Conservation (phyloP, 345 rosid genomes). For the Populus deltoides region DNA sequence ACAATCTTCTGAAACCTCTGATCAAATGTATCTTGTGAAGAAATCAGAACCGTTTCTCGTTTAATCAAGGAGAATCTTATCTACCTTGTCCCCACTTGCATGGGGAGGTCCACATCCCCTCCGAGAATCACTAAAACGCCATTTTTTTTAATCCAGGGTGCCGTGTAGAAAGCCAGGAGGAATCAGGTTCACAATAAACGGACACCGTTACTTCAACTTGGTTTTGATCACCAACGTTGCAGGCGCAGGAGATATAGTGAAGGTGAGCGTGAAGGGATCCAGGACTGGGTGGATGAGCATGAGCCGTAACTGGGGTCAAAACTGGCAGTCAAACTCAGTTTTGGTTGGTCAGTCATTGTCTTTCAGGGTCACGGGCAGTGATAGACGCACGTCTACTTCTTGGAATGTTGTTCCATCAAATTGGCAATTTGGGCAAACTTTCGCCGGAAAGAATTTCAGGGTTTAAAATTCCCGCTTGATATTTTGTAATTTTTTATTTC, state of each 20-base stretch:
- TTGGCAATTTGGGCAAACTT: conserved; percentile 82
- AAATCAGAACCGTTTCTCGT: background rate
- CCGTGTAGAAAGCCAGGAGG: conserved; percentile 60
- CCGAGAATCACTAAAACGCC: background rate
- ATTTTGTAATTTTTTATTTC: background rate
- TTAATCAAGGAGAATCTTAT: background rate
- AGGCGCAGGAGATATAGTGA: conserved; percentile 61
- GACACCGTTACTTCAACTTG: conserved; percentile 59
- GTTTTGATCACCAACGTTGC: conserved; percentile 66
- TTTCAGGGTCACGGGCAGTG: conserved; percentile 68
- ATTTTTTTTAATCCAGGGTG: conserved; percentile 27
- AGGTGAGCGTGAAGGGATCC: conserved; percentile 58
- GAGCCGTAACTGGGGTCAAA: conserved; percentile 72
- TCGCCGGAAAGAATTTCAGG: conserved; percentile 68
- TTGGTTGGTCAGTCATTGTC: conserved; percentile 69
- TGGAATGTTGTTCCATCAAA: conserved; percentile 63
- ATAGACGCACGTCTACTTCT: conserved; percentile 63
- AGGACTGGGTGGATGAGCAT: conserved; percentile 55
- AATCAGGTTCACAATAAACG: conserved; percentile 63
- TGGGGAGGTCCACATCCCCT: background rate
- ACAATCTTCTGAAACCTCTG: background rate
- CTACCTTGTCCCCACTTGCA: background rate
- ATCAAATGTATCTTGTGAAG: background rate
- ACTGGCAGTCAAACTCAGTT: conserved; percentile 60
- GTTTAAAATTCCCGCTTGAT: conserved; percentile 32